These are phyloP conservation scores for Gymnopus androsaceus DNA, from an alignment of 1,284 basidiomycete genomes.

Conservation along the genomic window DNA sequence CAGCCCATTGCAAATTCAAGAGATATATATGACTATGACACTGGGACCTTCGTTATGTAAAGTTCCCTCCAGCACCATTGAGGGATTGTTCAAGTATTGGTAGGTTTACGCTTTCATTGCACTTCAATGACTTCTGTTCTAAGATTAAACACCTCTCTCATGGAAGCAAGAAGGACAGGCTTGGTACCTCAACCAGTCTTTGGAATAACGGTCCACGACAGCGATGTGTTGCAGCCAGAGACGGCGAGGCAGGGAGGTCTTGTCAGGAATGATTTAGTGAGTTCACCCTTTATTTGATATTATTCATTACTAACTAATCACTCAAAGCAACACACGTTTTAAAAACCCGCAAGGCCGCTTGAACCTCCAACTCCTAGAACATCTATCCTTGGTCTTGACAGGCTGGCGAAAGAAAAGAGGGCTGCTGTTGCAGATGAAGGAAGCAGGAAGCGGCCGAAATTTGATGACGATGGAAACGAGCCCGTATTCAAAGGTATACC, in stretches of 20 bases:
- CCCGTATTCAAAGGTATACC: conserved; percentile 79
- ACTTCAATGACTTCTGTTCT: too few relatives aligned
- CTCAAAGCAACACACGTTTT: conserved; percentile 73
- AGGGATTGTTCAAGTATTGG: too few relatives aligned
- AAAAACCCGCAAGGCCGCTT: conserved; percentile 67
- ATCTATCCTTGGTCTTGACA: conserved; percentile 85
- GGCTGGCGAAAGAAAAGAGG: conserved; percentile 84
- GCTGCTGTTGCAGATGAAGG: conserved; percentile 55
- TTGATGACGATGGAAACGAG: conserved; percentile 66
- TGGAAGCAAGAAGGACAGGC: conserved; percentile 63
- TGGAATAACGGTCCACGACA: conserved; percentile 79
- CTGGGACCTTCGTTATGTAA: too few relatives aligned
- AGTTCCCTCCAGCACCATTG: too few relatives aligned
- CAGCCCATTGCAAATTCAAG: too few relatives aligned
- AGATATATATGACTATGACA: too few relatives aligned
- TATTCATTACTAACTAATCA: conserved; percentile 9
- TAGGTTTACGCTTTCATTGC: too few relatives aligned
- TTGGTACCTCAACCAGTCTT: conserved; percentile 56
- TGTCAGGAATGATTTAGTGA: conserved; percentile 65
- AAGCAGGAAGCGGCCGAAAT: conserved; percentile 65
- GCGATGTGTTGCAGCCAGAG: conserved; percentile 82
- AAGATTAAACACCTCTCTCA: too few relatives aligned
- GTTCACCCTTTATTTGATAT: conserved; percentile 21
- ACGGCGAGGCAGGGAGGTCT: conserved; percentile 76
- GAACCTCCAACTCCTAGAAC: conserved; percentile 73